phyloP scores from a whole-genome alignment of 768 basidiomycete genomes.

The Naganishia onofrii region DNA sequence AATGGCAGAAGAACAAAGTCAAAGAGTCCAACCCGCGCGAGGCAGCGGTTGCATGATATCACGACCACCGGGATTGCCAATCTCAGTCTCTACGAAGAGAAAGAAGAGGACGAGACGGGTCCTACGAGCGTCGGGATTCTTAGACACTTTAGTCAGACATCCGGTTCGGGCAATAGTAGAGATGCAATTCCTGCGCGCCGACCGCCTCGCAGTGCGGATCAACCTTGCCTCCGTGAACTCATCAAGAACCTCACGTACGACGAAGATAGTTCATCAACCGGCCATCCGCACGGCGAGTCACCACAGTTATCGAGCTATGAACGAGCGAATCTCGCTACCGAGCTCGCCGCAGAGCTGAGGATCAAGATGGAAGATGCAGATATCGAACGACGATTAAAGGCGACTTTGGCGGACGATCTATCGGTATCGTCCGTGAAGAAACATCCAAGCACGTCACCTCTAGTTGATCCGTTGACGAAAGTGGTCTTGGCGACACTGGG shows the following conservation, averaged over 20 bases:
- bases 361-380: conserved; percentile 7
- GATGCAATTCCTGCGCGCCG: neutral
- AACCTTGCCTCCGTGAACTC: conserved; percentile 1
- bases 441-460: neutral
- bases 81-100: neutral
- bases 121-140: conserved; percentile 14
- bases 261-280: neutral
- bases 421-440: neutral
- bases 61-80: conserved; percentile 5
- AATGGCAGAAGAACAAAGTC: neutral
- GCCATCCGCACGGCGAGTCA: neutral
- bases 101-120: conserved; percentile 3
- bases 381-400: conserved; percentile 12
- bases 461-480: neutral
- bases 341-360: conserved; percentile 5
- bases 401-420: neutral
- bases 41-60: conserved; percentile 17
- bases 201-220: conserved; percentile 2
- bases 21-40: conserved; percentile 13
- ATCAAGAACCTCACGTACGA: conserved; percentile 4
- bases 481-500: neutral
- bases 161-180: neutral
- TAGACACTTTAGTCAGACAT: conserved; percentile 12
- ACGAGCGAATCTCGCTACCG: neutral
- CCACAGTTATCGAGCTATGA: conserved; percentile 12